phyloP scores from a whole-genome alignment of 768 basidiomycete species.

The Lanmaoa rubissima region DNA sequence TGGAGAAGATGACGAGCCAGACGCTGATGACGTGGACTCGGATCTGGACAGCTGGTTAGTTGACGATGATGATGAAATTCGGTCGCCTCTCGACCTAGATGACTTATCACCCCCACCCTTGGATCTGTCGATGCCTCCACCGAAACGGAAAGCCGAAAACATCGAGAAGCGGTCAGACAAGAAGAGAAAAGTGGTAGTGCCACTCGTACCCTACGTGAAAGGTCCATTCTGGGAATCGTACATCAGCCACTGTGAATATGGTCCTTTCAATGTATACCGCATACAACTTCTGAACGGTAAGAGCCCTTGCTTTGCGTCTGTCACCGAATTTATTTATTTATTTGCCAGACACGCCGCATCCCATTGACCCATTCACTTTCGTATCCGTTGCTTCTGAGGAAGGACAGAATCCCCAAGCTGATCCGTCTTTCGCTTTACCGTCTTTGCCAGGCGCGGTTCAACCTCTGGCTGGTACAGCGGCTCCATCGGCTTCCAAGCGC shows the following conservation, averaged over 20 bases:
- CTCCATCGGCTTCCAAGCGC: constrained; percentile 28
- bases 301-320: constrained; percentile 14
- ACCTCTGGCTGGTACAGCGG: constrained; percentile 14
- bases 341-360: constrained; percentile 61
- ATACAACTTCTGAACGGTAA: constrained; percentile 86
- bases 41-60: constrained; percentile 44
- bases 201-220: constrained; percentile 75
- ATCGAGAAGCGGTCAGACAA: constrained; percentile 48
- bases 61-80: constrained; percentile 71
- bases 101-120: constrained; percentile 33
- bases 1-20: constrained; percentile 64
- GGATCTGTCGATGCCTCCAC: constrained; percentile 36
- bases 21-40: constrained; percentile 48
- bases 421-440: constrained; percentile 46
- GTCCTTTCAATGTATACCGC: constrained; percentile 69
- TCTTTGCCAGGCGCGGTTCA: constrained; percentile 41
- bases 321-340: constrained; percentile 2
- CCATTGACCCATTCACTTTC: constrained; percentile 78
- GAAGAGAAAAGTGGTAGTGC: constrained; percentile 74
- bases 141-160: constrained; percentile 69
- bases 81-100: constrained; percentile 40
- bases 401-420: constrained; percentile 21
- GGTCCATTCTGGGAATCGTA: constrained; percentile 79
- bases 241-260: constrained; percentile 65
- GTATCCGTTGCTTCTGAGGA: constrained; percentile 49